Conservation (phyloP, 2,329 filamentous ascomycete species). For the Cladophialophora psammophila region DNA sequence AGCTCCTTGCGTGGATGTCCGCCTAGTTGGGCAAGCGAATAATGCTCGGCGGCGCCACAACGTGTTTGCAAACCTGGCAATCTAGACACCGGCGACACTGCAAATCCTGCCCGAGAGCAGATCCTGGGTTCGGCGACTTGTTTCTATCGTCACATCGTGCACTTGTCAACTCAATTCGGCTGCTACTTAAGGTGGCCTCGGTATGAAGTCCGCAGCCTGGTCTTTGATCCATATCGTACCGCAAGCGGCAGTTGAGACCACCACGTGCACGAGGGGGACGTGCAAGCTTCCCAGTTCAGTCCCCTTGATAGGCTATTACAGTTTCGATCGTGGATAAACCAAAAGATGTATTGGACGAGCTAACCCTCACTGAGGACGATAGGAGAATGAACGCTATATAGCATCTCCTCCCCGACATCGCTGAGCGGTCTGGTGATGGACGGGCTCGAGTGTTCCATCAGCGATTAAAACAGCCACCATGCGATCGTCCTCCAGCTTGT, state of each 20-base stretch:
- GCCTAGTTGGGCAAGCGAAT: conserved; percentile 15
- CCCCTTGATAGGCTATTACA: conserved; percentile 16
- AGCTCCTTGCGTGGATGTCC: conserved; percentile 11
- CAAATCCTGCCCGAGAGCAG: conserved; percentile 5
- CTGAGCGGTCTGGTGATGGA: neutral
- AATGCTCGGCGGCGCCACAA: conserved; percentile 5
- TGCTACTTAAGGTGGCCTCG: conserved; percentile 1
- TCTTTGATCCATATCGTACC: neutral
- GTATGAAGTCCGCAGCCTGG: conserved; percentile 14
- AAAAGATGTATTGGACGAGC: neutral
- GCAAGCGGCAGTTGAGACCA: neutral
- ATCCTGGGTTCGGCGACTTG: neutral
- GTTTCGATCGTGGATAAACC: neutral
- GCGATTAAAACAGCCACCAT: conserved; percentile 1
- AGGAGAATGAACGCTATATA: conserved; percentile 5
- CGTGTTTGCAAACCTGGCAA: conserved; percentile 10
- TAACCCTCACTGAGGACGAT: neutral
- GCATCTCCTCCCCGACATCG: neutral
- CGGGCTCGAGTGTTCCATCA: neutral
- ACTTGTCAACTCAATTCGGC: neutral
- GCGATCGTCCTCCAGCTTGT: neutral
- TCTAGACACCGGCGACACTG: neutral
- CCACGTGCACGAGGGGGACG: conserved; percentile 14
- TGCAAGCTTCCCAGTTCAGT: conserved; percentile 1
- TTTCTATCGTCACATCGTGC: neutral